Conservation (phyloP, 768 basidiomycete species). For the Phaeotremella skinneri region DNA sequence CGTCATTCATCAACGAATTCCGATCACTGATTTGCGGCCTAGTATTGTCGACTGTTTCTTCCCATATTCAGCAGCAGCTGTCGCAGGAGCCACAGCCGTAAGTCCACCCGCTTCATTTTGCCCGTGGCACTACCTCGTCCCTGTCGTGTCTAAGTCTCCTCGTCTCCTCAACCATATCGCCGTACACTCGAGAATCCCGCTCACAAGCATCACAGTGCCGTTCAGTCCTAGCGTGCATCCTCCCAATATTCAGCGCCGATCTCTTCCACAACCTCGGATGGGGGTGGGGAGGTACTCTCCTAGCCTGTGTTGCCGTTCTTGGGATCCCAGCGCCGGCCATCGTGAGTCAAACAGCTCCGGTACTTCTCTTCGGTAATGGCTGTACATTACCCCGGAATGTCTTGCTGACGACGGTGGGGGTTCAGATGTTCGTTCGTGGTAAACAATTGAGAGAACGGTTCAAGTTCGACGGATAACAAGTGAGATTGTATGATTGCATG, state of each 20-base stretch:
- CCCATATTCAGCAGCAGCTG: constrained; percentile 46
- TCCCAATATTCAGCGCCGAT: constrained; percentile 38
- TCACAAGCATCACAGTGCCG: constrained; percentile 18
- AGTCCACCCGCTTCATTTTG: constrained; percentile 5
- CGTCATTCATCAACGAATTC: not conserved
- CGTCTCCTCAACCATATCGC: not conserved
- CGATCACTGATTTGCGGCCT: not conserved
- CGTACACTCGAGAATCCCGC: not conserved
- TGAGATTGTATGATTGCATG: no score
- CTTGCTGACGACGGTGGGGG: not conserved
- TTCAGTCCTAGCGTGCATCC: constrained; percentile 33
- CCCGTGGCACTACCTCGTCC: not conserved
- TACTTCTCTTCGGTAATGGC: not conserved
- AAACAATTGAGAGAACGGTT: constrained; percentile 20
- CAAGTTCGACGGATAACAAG: constrained; percentile 23
- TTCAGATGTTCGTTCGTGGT: constrained; percentile 32
- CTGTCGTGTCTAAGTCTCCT: not conserved
- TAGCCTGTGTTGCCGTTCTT: constrained; percentile 33
- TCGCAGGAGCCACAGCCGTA: constrained; percentile 43
- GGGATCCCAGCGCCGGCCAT: constrained; percentile 41
- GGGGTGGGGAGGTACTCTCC: constrained; percentile 44
- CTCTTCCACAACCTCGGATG: constrained; percentile 42
- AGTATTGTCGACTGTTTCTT: constrained; percentile 48
- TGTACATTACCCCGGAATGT: not conserved
- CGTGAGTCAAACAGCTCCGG: constrained; percentile 23